Conservation (phyloP, 495 filamentous ascomycete species). For the Annulohypoxylon maeteangense region DNA sequence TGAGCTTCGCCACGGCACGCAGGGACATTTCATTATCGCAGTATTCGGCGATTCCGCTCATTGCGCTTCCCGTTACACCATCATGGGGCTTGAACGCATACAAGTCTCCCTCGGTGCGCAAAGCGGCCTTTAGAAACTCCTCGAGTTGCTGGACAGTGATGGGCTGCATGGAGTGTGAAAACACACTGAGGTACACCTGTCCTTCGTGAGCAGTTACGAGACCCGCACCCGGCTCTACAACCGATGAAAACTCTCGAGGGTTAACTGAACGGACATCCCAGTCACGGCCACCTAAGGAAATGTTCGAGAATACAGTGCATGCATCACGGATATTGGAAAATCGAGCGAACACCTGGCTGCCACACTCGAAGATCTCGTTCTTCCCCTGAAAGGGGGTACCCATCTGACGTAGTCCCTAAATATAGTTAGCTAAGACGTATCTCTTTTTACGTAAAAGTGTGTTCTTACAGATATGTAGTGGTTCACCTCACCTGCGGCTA, state of each 20-base stretch:
- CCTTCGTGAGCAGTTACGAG: conserved; percentile 59
- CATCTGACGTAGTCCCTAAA: conserved; percentile 49
- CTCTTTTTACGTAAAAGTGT: neutral
- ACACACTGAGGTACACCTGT: conserved; percentile 60
- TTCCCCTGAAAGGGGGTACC: conserved; percentile 46
- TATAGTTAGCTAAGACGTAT: neutral
- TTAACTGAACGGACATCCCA: conserved; percentile 64
- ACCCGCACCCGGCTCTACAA: conserved; percentile 40
- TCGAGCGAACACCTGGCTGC: conserved; percentile 61
- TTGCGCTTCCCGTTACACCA: conserved; percentile 48
- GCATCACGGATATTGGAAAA: conserved; percentile 69
- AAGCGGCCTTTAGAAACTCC: conserved; percentile 56
- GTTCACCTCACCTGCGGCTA: conserved; percentile 48
- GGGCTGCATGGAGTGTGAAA: conserved; percentile 39
- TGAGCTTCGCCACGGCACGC: conserved; percentile 52
- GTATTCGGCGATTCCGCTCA: conserved; percentile 65
- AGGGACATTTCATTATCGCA: conserved; percentile 58
- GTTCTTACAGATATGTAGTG: conserved; percentile 52
- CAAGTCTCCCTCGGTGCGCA: conserved; percentile 65
- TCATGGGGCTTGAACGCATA: conserved; percentile 59
- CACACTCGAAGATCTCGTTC: conserved; percentile 41
- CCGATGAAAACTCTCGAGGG: conserved; percentile 52
- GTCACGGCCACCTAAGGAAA: conserved; percentile 55
- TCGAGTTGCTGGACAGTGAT: conserved; percentile 50
- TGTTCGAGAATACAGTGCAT: conserved; percentile 57